Conservation (phyloP, 306 rosid genomes). For the Trifolium fragiferum region DNA sequence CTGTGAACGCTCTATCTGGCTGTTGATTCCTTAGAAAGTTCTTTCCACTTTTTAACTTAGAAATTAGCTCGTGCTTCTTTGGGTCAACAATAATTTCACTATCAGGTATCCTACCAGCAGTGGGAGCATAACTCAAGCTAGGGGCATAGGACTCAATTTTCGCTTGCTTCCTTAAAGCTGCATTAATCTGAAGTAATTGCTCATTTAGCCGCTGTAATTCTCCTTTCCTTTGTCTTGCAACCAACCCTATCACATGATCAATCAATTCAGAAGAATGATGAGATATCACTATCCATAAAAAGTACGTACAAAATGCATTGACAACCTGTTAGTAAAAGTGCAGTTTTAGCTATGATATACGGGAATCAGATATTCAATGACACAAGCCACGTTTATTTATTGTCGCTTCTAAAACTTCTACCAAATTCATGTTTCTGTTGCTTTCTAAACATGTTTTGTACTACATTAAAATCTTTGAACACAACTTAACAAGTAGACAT, state of each 20-base stretch:
- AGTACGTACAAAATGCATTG: slow-evolving; percentile 11
- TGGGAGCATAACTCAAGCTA: slow-evolving; percentile 86
- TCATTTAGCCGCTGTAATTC: slow-evolving; percentile 82
- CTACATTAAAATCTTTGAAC: not conserved
- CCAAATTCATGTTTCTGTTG: not conserved
- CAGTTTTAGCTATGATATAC: not conserved
- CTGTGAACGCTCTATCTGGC: slow-evolving; percentile 70
- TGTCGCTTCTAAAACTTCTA: not conserved
- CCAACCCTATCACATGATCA: slow-evolving; percentile 63
- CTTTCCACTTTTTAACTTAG: slow-evolving; percentile 82
- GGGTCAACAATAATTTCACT: slow-evolving; percentile 78
- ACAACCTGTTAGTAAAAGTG: slow-evolving; percentile 17
- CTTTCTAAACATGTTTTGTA: not conserved
- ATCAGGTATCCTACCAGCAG: slow-evolving; percentile 72
- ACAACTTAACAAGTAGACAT: slow-evolving; percentile 7
- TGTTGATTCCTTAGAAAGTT: slow-evolving; percentile 87
- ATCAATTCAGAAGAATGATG: slow-evolving; percentile 30
- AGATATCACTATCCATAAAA: slow-evolving; percentile 15
- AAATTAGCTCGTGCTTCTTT: slow-evolving; percentile 81
- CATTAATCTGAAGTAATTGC: slow-evolving; percentile 87
- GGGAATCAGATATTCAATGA: slow-evolving; percentile 18
- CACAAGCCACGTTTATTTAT: not conserved
- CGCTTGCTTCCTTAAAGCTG: slow-evolving; percentile 91
- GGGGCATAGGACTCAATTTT: slow-evolving; percentile 98
- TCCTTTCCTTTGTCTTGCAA: slow-evolving; percentile 91